phyloP scores from a whole-genome alignment of 371 early-diverging fungal genomes.

The Mucor saturninus region DNA sequence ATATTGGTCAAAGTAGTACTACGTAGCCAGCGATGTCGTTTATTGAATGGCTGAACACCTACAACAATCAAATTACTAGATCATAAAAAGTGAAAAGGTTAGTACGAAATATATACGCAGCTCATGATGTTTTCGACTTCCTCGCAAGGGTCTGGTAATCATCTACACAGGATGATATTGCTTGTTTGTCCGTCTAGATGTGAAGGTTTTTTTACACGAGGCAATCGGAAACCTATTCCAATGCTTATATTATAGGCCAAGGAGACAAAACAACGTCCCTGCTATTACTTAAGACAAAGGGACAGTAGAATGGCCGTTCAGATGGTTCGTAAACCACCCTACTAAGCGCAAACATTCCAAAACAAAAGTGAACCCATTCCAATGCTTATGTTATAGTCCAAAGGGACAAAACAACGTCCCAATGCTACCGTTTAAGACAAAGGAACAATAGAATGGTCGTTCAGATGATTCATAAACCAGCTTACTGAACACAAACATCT shows the following conservation, averaged over 20 bases:
- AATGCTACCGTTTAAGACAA: slow-evolving; percentile 16
- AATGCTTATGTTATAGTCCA: too few relatives aligned
- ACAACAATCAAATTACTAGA: slow-evolving; percentile 17
- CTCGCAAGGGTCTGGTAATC: slow-evolving; percentile 14
- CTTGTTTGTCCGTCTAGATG: slow-evolving; percentile 20
- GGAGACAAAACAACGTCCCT: slow-evolving; percentile 19
- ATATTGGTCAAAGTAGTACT: too few relatives aligned
- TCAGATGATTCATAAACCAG: slow-evolving; percentile 19
- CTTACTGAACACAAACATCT: too few relatives aligned
- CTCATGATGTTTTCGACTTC: slow-evolving; percentile 17
- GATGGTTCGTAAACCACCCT: slow-evolving; percentile 18
- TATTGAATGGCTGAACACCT: too few relatives aligned
- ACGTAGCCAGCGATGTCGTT: too few relatives aligned
- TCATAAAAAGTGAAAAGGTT: slow-evolving; percentile 20
- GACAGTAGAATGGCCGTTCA: slow-evolving; percentile 21
- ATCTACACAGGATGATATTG: slow-evolving; percentile 19
- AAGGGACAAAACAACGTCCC: slow-evolving; percentile 20
- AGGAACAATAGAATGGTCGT: slow-evolving; percentile 19
- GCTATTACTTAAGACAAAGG: slow-evolving; percentile 16
- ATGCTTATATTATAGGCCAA: slow-evolving; percentile 17
- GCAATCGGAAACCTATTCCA: slow-evolving; percentile 20
- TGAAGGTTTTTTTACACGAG: slow-evolving; percentile 19
- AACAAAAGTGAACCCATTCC: too few relatives aligned
- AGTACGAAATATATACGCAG: slow-evolving; percentile 20
- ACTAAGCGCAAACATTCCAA: too few relatives aligned